Conservation (phyloP, 2,329 filamentous ascomycete genomes). For the Ceratocystis papillata region DNA sequence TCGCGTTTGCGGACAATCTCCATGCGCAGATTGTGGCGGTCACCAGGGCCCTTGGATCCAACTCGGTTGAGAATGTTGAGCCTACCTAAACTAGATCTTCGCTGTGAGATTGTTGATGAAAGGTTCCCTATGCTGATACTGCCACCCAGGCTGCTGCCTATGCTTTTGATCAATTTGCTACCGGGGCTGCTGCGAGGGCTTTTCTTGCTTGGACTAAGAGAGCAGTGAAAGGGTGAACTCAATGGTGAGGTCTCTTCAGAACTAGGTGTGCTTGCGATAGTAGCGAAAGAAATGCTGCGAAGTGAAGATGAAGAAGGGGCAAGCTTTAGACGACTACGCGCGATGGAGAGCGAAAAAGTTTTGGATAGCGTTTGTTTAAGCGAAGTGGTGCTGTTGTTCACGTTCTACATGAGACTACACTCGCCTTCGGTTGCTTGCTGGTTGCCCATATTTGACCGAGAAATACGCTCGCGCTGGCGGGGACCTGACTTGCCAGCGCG, state of each 20-base stretch:
- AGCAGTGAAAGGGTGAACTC: neutral
- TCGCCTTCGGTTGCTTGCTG: conserved; percentile 34
- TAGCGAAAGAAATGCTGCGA: neutral
- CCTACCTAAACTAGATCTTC: neutral
- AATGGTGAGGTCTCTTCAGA: neutral
- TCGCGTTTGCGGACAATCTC: conserved; percentile 19
- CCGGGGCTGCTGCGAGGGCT: neutral
- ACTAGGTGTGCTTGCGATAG: neutral
- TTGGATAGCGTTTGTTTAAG: conserved; percentile 12
- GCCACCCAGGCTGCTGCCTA: neutral
- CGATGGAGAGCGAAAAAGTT: conserved; percentile 8
- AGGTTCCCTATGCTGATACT: conserved; percentile 4
- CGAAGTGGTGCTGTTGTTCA: conserved; percentile 20
- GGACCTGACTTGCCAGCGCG: conserved; percentile 60
- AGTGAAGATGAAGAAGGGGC: conserved; percentile 7
- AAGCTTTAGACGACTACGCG: neutral
- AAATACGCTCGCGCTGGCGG: conserved; percentile 67
- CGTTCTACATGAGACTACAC: conserved; percentile 25
- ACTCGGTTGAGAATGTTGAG: neutral
- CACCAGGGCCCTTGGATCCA: conserved; percentile 4
- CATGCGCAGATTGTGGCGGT: conserved; percentile 19
- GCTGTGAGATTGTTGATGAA: neutral
- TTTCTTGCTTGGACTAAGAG: neutral
- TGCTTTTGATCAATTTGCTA: conserved; percentile 1
- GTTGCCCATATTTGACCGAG: conserved; percentile 67